Evolutionary conservation across 1,139 yeast genomes (phyloP).

Genomic region (Suhomyces yuchorum): DNA sequence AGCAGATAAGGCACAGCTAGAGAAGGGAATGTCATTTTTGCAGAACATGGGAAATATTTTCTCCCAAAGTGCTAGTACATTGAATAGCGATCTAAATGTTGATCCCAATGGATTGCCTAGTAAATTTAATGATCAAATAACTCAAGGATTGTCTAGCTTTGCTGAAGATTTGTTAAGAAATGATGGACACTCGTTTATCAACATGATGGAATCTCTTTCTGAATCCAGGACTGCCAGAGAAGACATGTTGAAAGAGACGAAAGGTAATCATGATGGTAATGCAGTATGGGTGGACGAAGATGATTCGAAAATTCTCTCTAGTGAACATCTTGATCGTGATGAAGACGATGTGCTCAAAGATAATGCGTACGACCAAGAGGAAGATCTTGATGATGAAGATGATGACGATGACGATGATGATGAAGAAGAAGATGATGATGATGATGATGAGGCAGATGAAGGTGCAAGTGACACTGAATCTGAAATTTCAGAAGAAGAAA

Average conservation of each 20-base stretch:
- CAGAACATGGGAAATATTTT: slow-evolving; percentile 30
- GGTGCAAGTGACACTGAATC: slow-evolving; percentile 41
- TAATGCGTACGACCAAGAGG: slow-evolving; percentile 21
- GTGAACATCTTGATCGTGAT: not conserved
- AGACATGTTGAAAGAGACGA: slow-evolving; percentile 31
- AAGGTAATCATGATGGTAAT: slow-evolving; percentile 7
- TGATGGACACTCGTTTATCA: slow-evolving; percentile 73
- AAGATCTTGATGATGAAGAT: slow-evolving; percentile 26
- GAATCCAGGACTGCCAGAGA: slow-evolving; percentile 57
- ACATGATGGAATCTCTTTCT: slow-evolving; percentile 75
- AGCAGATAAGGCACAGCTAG: slow-evolving; percentile 32
- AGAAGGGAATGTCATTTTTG: slow-evolving; percentile 31
- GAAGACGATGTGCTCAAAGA: not conserved
- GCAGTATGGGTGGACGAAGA: slow-evolving; percentile 31
- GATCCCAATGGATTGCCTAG: slow-evolving; percentile 7
- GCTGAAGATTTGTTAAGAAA: slow-evolving; percentile 78
- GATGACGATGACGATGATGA: slow-evolving; percentile 33
- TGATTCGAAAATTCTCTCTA: slow-evolving; percentile 12
- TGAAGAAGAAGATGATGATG: slow-evolving; percentile 36
- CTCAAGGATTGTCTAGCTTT: slow-evolving; percentile 54
- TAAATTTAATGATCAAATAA: slow-evolving; percentile 24
- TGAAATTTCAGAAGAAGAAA: slow-evolving; percentile 61
- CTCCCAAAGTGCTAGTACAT: slow-evolving; percentile 9
- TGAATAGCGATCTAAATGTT: slow-evolving; percentile 4
- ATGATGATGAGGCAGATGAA: slow-evolving; percentile 27